A percentile compares a stretch with the other conserved stretches of the same genome.
These are phyloP conservation scores for Ogataea trehaloabstinens DNA, from an alignment of 805 yeast genomes.

Conservation along the genomic window DNA sequence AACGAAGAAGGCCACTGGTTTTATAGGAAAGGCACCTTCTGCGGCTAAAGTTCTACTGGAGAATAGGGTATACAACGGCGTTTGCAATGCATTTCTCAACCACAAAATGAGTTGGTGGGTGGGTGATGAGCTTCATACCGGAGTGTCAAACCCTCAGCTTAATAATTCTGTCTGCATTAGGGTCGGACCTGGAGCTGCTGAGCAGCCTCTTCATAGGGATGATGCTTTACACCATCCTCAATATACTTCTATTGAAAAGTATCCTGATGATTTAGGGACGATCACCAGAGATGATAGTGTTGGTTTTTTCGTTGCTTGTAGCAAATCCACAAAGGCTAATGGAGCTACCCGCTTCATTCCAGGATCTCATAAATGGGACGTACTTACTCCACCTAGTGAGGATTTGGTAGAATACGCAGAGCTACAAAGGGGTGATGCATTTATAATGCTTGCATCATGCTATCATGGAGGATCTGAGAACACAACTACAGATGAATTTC, in stretches of 20 bases:
- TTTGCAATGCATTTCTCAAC: conserved; percentile 21
- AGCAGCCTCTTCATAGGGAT: conserved; percentile 27
- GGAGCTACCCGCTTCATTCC: conserved; percentile 34
- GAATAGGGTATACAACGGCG: conserved; percentile 17
- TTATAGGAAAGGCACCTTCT: conserved; percentile 20
- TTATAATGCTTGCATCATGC: conserved; percentile 30
- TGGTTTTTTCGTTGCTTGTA: conserved; percentile 23
- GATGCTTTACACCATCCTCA: conserved; percentile 26
- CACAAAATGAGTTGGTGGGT: conserved; percentile 21
- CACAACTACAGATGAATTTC: conserved; percentile 22
- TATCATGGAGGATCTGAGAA: conserved; percentile 34
- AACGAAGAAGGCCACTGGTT: conserved; percentile 25
- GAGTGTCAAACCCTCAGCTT: conserved; percentile 20
- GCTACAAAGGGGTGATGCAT: conserved; percentile 30
- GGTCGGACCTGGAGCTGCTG: conserved; percentile 27
- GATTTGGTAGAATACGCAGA: conserved; percentile 26
- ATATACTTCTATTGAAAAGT: conserved; percentile 13
- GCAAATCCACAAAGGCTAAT: conserved; percentile 22
- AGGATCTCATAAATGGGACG: conserved; percentile 36
- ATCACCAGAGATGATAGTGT: conserved; percentile 23
- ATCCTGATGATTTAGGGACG: conserved; percentile 11
- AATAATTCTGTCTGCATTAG: conserved; percentile 22
- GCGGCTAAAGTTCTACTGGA: conserved; percentile 18
- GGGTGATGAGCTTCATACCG: conserved; percentile 22
- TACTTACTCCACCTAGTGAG: conserved; percentile 22